Evolutionary conservation across 2,329 filamentous ascomycete genomes (phyloP).

Genomic region (Sclerotinia sclerotiorum): DNA sequence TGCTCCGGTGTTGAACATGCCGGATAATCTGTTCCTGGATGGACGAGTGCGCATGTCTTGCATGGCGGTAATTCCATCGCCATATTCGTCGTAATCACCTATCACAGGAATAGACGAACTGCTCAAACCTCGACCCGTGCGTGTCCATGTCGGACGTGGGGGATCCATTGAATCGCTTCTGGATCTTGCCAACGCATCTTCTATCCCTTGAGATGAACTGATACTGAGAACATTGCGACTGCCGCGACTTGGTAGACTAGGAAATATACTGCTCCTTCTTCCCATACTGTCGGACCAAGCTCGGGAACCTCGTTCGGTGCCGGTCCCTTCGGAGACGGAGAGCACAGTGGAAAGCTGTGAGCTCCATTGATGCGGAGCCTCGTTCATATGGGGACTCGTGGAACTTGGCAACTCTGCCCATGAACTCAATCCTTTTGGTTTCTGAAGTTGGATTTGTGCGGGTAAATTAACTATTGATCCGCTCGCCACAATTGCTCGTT

Average conservation of each 20-base stretch:
- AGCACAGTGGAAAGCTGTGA: constrained; percentile 63
- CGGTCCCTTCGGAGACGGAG: constrained; percentile 57
- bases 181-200: constrained; percentile 28
- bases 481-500: constrained; percentile 35
- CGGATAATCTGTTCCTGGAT: constrained; percentile 55
- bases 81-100: constrained; percentile 61
- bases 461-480: constrained; percentile 37
- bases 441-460: constrained; percentile 26
- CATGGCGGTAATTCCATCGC: constrained; percentile 62
- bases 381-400: constrained; percentile 46
- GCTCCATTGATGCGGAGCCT: constrained; percentile 60
- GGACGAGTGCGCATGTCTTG: constrained; percentile 53
- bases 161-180: constrained; percentile 48
- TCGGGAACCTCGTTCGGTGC: constrained; percentile 49
- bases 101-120: constrained; percentile 48
- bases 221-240: constrained; percentile 56
- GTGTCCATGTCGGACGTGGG: constrained; percentile 48
- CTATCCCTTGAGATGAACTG: constrained; percentile 47
- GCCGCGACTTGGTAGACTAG: constrained; percentile 49
- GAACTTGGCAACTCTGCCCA: constrained; percentile 39
- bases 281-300: constrained; percentile 45
- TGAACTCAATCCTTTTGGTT: constrained; percentile 37
- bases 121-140: constrained; percentile 40
- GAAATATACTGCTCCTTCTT: constrained; percentile 52
- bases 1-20: constrained; percentile 49